Evolutionary conservation across 176 grass and related monocot species (phyloP).

Genomic region (Phoenix dactylifera): DNA sequence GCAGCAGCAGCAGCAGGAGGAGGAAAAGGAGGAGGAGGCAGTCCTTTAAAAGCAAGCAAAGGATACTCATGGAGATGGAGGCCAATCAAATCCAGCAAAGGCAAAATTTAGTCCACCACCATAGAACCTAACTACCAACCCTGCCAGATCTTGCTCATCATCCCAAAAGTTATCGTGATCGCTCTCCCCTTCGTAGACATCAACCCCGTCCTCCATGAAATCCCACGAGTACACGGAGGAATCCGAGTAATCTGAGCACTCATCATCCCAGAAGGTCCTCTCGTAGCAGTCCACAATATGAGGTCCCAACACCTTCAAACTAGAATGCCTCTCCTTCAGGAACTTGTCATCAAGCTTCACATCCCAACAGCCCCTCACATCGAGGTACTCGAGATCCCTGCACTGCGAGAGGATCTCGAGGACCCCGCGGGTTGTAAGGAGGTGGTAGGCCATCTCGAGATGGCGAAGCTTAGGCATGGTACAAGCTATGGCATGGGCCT

Average conservation of each 20-base stretch:
- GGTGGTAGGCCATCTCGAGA: conserved; percentile 76
- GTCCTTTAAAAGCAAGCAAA: conserved; percentile 8
- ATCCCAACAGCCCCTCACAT: conserved; percentile 88
- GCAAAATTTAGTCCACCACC: conserved; percentile 56
- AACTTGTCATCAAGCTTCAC: conserved; percentile 61
- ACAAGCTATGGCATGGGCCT: conserved; percentile 70
- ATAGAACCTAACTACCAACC: conserved; percentile 83
- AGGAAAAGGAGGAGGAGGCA: neutral
- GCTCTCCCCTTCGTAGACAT: conserved; percentile 36
- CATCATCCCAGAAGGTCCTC: conserved; percentile 67
- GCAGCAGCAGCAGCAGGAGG: conserved; percentile 1
- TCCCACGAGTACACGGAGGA: conserved; percentile 82
- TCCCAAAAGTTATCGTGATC: conserved; percentile 83
- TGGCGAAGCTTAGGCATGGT: conserved; percentile 76
- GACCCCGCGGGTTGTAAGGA: conserved; percentile 49
- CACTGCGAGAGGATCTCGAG: conserved; percentile 58
- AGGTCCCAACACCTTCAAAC: conserved; percentile 59
- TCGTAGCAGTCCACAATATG: conserved; percentile 76
- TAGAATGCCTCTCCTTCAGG: conserved; percentile 39
- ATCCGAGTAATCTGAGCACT: conserved; percentile 82
- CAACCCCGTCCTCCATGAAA: conserved; percentile 44
- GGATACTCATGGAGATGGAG: conserved; percentile 58
- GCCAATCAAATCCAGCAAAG: conserved; percentile 67
- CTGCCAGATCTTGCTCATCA: conserved; percentile 55
- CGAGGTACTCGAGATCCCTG: conserved; percentile 64